Evolutionary conservation across 2,329 filamentous ascomycete species (phyloP).

Genomic region (Aspergillus udagawae): DNA sequence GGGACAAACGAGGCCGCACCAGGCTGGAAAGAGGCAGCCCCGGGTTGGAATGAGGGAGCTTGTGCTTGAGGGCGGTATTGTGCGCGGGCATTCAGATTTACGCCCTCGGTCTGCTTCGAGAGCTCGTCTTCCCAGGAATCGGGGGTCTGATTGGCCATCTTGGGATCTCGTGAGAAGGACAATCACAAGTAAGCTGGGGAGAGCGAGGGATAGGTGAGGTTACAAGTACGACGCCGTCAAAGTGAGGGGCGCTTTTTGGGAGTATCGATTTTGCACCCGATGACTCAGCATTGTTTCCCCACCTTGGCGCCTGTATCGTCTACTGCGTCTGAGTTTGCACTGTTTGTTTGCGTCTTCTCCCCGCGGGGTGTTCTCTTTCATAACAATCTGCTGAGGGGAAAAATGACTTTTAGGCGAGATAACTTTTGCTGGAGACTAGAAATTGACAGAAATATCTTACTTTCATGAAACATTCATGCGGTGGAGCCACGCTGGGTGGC

Average conservation of each 20-base stretch:
- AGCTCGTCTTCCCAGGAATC: conserved; percentile 96
- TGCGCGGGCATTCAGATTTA: conserved; percentile 66
- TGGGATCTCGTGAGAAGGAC: conserved; percentile 24
- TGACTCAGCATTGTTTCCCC: conserved; percentile 25
- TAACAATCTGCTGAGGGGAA: neutral
- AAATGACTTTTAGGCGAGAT: neutral
- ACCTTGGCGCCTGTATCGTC: conserved; percentile 9
- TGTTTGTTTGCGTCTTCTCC: neutral
- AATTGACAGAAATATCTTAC: neutral
- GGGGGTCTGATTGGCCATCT: conserved; percentile 70
- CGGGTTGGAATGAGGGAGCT: conserved; percentile 59
- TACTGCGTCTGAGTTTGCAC: conserved; percentile 9
- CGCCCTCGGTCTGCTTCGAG: conserved; percentile 69
- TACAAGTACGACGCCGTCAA: conserved; percentile 4
- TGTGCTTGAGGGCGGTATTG: conserved; percentile 46
- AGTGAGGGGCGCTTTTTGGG: conserved; percentile 24
- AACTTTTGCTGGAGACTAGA: neutral
- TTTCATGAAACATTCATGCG: neutral
- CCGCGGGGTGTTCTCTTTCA: neutral
- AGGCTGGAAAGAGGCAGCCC: conserved; percentile 60
- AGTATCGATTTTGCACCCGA: conserved; percentile 24
- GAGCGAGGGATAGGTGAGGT: neutral
- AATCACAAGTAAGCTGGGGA: conserved; percentile 9
- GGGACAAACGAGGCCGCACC: conserved; percentile 70
- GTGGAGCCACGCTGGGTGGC: conserved; percentile 12